Percentiles rank a stretch among this genome's conserved stretches.
Evolutionary conservation across 495 filamentous ascomycete genomes (phyloP).

Genomic region (Terfezia claveryi): DNA sequence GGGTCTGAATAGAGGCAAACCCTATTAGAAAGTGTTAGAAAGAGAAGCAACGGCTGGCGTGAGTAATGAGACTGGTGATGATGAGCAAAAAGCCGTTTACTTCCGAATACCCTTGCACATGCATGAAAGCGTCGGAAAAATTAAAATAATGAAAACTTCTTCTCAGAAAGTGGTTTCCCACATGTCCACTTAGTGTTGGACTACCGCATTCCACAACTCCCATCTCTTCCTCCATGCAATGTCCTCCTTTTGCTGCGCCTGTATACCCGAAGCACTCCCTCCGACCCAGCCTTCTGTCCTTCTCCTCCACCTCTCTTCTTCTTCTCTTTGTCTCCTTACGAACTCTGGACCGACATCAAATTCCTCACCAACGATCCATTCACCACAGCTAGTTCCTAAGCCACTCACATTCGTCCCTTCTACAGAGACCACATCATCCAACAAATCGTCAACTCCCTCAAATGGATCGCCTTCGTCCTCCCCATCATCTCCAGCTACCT

Average conservation of each 20-base stretch:
- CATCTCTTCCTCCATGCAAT: constrained; percentile 11
- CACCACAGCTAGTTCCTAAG: constrained; percentile 8
- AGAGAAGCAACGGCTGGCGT: no score
- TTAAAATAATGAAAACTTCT: no score
- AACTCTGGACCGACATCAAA: constrained; percentile 96
- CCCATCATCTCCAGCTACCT: constrained; percentile 24
- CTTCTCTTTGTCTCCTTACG: constrained; percentile 63
- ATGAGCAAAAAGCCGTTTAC: no score
- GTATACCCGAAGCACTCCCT: not conserved
- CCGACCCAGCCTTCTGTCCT: constrained; percentile 58
- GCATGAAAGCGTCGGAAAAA: no score
- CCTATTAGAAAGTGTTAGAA: no score
- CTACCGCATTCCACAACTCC: constrained; percentile 12
- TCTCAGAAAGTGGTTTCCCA: no score
- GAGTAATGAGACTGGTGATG: no score
- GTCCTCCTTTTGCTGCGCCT: constrained; percentile 7
- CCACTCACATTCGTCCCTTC: constrained; percentile 8
- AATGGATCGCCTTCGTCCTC: constrained; percentile 20
- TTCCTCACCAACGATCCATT: constrained; percentile 59
- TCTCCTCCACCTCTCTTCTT: constrained; percentile 74
- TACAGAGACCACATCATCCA: constrained; percentile 13
- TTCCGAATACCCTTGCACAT: no score
- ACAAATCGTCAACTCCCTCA: constrained; percentile 17
- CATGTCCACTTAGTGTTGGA: no score
- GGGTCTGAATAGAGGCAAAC: no score